Base-by-base conservation (phyloP, 202 grass and related monocot genomes). In the Miscanthus sacchariflorus region DNA sequence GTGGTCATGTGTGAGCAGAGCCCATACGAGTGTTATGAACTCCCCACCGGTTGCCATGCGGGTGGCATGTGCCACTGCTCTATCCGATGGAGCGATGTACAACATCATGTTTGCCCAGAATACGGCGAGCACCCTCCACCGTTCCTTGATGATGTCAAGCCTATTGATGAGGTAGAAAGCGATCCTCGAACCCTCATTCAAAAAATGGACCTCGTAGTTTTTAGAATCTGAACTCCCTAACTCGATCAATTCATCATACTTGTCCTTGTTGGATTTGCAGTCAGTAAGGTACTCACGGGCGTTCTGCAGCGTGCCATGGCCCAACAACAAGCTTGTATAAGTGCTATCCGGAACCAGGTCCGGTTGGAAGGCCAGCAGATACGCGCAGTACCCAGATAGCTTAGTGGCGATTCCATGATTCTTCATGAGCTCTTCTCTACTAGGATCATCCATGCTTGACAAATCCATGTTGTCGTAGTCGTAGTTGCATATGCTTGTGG, bases 61-160 rank as follows among this genome's bases (percentile, higher is more conserved):
- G 6, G 38, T 30, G 39, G 48, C 38, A 46, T 81, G 85, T 3
- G 85, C 68, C 8, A 9, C 50, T 50, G 78, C 85, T 36, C 70
- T 87, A 36, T 74, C 67, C 0, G 85, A 81, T 24, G 85, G 27
- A 12, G 68, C 68, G 27, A 87, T 35, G 49, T 73, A 87, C 23
- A 87, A 6, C 68, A 87, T 45, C 54, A 80, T 61, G 38, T 87
- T 73, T 1, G 85, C 77, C 85, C 85, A 81, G 85, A 87, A 87
- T 5, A 13, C 15, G 27, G 85, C 68, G 11, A 87, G 70, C n/a
- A 81, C 46, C 6, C 12, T 48, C 85, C 85, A 81, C 30, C 68
- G 7, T 3, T 33, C 23, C 10, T 80, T 13, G 2, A 4, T 33
- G 48, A n/a, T 6, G 18, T 0, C 3, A 14, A 70, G 25, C 36